Percentiles rank a stretch among this genome's conserved stretches.
phyloP scores from a whole-genome alignment of 495 filamentous ascomycete species.

The Aspergillus ostianus region DNA sequence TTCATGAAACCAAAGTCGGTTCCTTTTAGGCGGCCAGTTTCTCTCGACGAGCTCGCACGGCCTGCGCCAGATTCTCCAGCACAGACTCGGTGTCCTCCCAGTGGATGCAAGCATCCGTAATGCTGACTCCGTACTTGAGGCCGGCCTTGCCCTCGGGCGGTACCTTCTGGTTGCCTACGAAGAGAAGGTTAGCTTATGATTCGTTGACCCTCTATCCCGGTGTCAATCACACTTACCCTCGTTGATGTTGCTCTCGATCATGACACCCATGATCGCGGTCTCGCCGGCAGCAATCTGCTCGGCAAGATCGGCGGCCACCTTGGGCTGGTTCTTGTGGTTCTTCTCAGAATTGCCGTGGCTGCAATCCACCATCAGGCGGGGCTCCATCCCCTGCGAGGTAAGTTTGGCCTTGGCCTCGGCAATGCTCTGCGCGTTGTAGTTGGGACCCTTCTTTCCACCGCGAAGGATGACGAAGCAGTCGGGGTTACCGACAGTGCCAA shows the following conservation, averaged over 20 bases:
- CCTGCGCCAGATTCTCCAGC: slow-evolving; percentile 74
- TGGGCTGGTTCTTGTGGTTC: slow-evolving; percentile 96
- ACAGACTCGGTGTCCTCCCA: slow-evolving; percentile 90
- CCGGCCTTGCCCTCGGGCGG: slow-evolving; percentile 82
- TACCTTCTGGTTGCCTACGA: slow-evolving; percentile 83
- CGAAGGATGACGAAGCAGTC: slow-evolving; percentile 98
- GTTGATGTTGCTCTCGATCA: slow-evolving; percentile 98
- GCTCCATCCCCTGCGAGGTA: slow-evolving; percentile 59
- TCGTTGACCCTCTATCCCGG: background rate
- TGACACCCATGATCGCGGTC: slow-evolving; percentile 89
- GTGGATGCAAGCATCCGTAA: slow-evolving; percentile 95
- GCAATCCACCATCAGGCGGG: slow-evolving; percentile 96
- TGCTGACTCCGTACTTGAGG: slow-evolving; percentile 92
- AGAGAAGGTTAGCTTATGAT: slow-evolving; percentile 4
- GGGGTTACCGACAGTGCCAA: slow-evolving; percentile 93
- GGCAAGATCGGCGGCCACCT: slow-evolving; percentile 78
- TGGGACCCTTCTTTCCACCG: slow-evolving; percentile 89
- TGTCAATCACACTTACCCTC: slow-evolving; percentile 59
- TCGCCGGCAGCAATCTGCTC: slow-evolving; percentile 86
- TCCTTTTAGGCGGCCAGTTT: slow-evolving; percentile 25
- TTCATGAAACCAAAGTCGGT: background rate
- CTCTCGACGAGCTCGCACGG: slow-evolving; percentile 59
- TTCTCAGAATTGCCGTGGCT: slow-evolving; percentile 95
- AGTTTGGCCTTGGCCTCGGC: slow-evolving; percentile 69
- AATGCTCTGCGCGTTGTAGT: slow-evolving; percentile 88